Evolutionary conservation across 495 filamentous ascomycete genomes (phyloP).

Genomic region (Tuber aestivum): DNA sequence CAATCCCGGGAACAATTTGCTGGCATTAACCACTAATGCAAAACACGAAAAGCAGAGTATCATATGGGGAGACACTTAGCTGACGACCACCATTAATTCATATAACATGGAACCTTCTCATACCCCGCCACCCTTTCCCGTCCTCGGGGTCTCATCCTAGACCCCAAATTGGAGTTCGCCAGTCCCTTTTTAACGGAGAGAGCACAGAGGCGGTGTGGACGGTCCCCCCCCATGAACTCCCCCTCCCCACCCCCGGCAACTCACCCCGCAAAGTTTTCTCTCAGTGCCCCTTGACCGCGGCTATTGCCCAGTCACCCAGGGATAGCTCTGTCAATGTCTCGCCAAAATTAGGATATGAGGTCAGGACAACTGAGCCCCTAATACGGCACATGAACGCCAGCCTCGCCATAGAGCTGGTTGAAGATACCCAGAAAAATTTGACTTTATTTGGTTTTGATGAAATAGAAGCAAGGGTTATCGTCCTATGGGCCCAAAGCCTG

Average conservation of each 20-base stretch:
- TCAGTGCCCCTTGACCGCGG: slow-evolving; percentile 49
- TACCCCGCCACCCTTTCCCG: not conserved
- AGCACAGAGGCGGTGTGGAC: slow-evolving; percentile 40
- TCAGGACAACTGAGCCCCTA: slow-evolving; percentile 45
- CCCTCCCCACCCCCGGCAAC: slow-evolving; percentile 50
- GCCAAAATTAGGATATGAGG: slow-evolving; percentile 40
- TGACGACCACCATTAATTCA: too few relatives aligned
- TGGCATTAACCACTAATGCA: too few relatives aligned
- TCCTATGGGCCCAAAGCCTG: too few relatives aligned
- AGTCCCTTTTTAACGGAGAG: not conserved
- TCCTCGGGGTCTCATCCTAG: not conserved
- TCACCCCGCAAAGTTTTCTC: slow-evolving; percentile 47
- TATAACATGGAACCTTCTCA: too few relatives aligned
- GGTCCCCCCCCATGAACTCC: slow-evolving; percentile 50
- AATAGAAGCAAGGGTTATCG: slow-evolving; percentile 35
- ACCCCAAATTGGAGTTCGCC: not conserved
- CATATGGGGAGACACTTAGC: too few relatives aligned
- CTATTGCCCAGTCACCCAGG: slow-evolving; percentile 46
- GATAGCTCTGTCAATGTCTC: slow-evolving; percentile 42
- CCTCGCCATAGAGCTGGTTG: slow-evolving; percentile 49
- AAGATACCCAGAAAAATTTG: slow-evolving; percentile 55
- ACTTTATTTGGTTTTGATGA: slow-evolving; percentile 49
- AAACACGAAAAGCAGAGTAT: too few relatives aligned
- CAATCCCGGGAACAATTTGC: too few relatives aligned
- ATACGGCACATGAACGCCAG: slow-evolving; percentile 35